phyloP scores from a whole-genome alignment of 305 asterid genomes.

The Plantago coronopus region DNA sequence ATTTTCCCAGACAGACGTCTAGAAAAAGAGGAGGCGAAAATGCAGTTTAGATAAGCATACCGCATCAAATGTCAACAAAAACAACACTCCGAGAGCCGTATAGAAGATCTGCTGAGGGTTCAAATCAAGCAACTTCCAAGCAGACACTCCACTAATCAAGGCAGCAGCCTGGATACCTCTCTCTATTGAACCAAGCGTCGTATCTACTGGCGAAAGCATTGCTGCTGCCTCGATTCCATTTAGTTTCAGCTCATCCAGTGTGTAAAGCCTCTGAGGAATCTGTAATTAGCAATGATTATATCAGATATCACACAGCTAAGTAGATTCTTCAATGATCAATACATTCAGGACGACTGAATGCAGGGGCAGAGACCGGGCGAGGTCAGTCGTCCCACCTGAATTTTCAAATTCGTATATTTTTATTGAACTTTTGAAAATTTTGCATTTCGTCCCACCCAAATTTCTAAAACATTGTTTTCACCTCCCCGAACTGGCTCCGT shows the following conservation, averaged over 20 bases:
- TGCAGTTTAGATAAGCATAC: conserved; percentile 38
- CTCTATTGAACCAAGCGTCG: conserved; percentile 70
- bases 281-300: conserved; percentile 31
- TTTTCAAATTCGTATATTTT: too few relatives aligned
- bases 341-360: too few relatives aligned
- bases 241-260: conserved; percentile 78
- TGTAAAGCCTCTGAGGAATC: conserved; percentile 93
- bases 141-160: conserved; percentile 63
- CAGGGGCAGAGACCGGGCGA: too few relatives aligned
- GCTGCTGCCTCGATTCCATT: conserved; percentile 75
- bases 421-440: too few relatives aligned
- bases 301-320: background rate
- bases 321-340: too few relatives aligned
- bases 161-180: conserved; percentile 67
- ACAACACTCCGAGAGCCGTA: conserved; percentile 61
- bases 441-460: too few relatives aligned
- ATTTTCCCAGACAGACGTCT: background rate
- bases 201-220: conserved; percentile 75
- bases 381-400: too few relatives aligned
- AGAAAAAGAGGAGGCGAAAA: background rate
- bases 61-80: conserved; percentile 80
- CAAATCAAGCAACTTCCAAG: conserved; percentile 52
- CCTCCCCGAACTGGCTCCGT: too few relatives aligned
- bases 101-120: conserved; percentile 56
- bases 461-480: too few relatives aligned